phyloP scores from a whole-genome alignment of 495 filamentous ascomycete genomes.

The Penicillium malachiteum region DNA sequence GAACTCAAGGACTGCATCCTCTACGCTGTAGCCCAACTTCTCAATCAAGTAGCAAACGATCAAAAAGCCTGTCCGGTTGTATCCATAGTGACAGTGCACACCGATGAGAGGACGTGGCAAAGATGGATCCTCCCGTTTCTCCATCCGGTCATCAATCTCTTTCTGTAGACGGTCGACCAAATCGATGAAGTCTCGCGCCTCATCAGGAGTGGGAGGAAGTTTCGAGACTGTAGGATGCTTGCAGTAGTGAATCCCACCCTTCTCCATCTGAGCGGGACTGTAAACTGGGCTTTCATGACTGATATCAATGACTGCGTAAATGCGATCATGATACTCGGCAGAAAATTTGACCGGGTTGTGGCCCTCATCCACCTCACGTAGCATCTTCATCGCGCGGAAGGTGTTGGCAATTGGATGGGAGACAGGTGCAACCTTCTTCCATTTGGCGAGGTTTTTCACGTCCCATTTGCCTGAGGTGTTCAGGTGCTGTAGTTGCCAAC shows the following conservation, averaged over 20 bases:
- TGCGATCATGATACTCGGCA: slow-evolving; percentile 58
- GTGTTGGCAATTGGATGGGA: slow-evolving; percentile 70
- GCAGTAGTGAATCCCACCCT: slow-evolving; percentile 72
- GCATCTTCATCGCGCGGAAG: slow-evolving; percentile 85
- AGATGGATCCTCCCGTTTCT: slow-evolving; percentile 46
- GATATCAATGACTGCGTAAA: slow-evolving; percentile 83
- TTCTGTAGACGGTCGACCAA: slow-evolving; percentile 68
- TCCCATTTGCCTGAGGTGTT: slow-evolving; percentile 94
- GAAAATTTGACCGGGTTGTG: slow-evolving; percentile 79
- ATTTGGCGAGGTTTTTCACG: slow-evolving; percentile 93
- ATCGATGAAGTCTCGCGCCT: slow-evolving; percentile 73
- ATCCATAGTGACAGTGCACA: slow-evolving; percentile 95
- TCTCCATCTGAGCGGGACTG: slow-evolving; percentile 70
- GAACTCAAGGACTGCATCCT: slow-evolving; percentile 81
- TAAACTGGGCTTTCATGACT: slow-evolving; percentile 84
- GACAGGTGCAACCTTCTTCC: slow-evolving; percentile 75
- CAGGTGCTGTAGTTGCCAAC: slow-evolving; percentile 88
- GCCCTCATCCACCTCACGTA: slow-evolving; percentile 78
- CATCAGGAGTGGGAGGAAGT: slow-evolving; percentile 75
- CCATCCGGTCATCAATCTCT: slow-evolving; percentile 39
- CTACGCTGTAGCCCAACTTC: slow-evolving; percentile 65
- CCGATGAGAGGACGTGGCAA: slow-evolving; percentile 58
- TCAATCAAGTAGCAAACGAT: slow-evolving; percentile 92
- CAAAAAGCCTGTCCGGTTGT: slow-evolving; percentile 88
- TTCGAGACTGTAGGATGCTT: slow-evolving; percentile 93